Base-by-base conservation (phyloP, 805 yeast genomes). In the Starmerella stigmatis region DNA sequence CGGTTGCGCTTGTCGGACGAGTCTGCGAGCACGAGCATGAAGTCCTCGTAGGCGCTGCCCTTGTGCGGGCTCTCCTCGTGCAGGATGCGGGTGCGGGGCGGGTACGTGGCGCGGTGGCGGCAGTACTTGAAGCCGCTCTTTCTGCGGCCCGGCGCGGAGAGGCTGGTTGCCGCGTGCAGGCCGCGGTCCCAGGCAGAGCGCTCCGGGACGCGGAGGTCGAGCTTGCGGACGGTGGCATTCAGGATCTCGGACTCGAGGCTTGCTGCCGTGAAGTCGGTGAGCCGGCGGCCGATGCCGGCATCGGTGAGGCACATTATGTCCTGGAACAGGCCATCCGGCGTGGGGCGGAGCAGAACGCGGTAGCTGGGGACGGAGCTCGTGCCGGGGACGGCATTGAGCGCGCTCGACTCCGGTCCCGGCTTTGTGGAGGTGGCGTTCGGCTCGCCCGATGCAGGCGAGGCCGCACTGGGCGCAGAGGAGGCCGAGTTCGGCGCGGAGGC, bases 211-310 rank as follows among this genome's bases (percentile, higher is more conserved):
- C 79, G 71, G 45, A 89, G 65, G 55, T 85, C 80, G 25, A 89
- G 61, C 49, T 85, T 81, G 49, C 97, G 72, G 49, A 81, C 74
- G 3, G 94, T 82, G 39, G 86, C 66, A 0, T 84, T 74, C 42
- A 89, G 66, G 21, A 88, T 76, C 62, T 88, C 96, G n/a, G 89
- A 71, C 64, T 92, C 97, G 74, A 89, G 76, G 44, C 78, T 79
- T 23, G 85, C 68, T 3, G 94, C 81, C 43, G 85, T 69, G 20
- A 74, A 72, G 62, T 89, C 97, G 28, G 85, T 79, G 60, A 86
- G 82, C 26, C 37, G n/a, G 46, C 82, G 67, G 28, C 69, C 69
- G 21, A 64, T 58, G 6, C 81, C 74, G 30, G 86, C 77, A 49
- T 89, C 96, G 0, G 94, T 82, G 45, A 84, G 86, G 45, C 81